phyloP scores from a whole-genome alignment of 768 basidiomycete genomes.

The Chalciporus chontae region DNA sequence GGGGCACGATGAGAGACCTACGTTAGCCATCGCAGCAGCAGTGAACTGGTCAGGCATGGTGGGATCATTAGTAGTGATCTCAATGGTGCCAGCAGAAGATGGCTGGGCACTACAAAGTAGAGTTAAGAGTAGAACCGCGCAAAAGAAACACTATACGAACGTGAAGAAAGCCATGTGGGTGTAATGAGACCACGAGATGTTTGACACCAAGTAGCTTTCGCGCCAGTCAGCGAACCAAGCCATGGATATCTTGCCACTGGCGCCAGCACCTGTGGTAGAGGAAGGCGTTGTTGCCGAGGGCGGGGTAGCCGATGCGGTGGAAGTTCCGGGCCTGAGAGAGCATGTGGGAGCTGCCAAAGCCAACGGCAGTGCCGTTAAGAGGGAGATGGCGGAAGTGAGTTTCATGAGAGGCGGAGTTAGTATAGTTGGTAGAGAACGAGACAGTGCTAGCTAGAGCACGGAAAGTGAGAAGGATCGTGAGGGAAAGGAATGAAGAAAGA shows the following conservation, averaged over 20 bases:
- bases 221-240: constrained; percentile 76
- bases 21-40: constrained; percentile 24
- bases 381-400: constrained; percentile 18
- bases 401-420: constrained; percentile 6
- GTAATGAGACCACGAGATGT: constrained; percentile 65
- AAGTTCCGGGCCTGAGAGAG: constrained; percentile 6
- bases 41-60: constrained; percentile 19
- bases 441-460: not conserved
- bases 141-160: not conserved
- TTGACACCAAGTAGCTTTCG: constrained; percentile 41
- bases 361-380: constrained; percentile 23
- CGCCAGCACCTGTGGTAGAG: constrained; percentile 20
- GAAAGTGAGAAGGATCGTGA: constrained; percentile 15
- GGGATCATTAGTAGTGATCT: constrained; percentile 5
- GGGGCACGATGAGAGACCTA: constrained; percentile 2
- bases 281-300: constrained; percentile 6
- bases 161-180: constrained; percentile 69
- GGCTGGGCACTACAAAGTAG: constrained; percentile 21
- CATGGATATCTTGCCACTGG: constrained; percentile 40
- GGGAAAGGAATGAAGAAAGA: not conserved
- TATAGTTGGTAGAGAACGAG: constrained; percentile 1
- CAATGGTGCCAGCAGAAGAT: constrained; percentile 10
- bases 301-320: constrained; percentile 1
- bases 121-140: not conserved
- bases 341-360: constrained; percentile 30